Evolutionary conservation across 2,329 filamentous ascomycete species (phyloP), one percentile per base, ranked within the genome.

Genomic region (Ophiostoma populinum): DNA sequence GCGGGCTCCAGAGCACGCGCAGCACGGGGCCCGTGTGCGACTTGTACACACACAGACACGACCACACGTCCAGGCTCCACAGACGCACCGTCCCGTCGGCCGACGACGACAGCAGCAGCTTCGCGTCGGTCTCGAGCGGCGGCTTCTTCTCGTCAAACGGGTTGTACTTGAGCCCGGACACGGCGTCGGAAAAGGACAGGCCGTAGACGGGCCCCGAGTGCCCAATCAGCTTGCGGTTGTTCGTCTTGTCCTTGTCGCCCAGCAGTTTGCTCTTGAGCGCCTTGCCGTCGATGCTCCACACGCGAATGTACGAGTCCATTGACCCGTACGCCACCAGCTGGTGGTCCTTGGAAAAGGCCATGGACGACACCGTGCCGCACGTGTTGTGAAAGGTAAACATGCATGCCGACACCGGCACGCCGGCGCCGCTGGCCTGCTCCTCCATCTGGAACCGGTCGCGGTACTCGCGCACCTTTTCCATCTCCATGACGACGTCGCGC

Each of bases 311-410:
- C 0, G 87, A 95, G 51, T 95, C 86, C 36, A 79, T 75, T 32
- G 86, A 93, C 19, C 90, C 92, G 16, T 76, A 80, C 17, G 90
- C 90, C 24, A 90, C 81, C 19, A 95, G 68, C 44, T 76, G 69
- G 42, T 82, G 78, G 51, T 98, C 90, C 36, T 87, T 80, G 1
- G 87, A 94, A 50, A 98, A 94, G 49, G 95, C 87, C 51, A 95
- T 73, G 50, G 81, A 92, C n/a, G 82, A 85, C 40, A 93, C 70
- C 37, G 81, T 87, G 15, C 92, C 85, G 43, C 85, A 76, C 0
- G 82, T 92, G 55, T 98, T 98, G 61, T 98, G 90, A 50, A 95
- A 93, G 1, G 90, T 98, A 53, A 92, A 94, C 80, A 95, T 95
- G 62, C 82, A 90, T 17, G 92, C 77, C 48, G 85, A 92, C 40